A percentile compares a stretch with the other conserved stretches of the same genome.
Evolutionary conservation across 352 stramenopile species (phyloP).

Genomic region (Vaucheria bursata): DNA sequence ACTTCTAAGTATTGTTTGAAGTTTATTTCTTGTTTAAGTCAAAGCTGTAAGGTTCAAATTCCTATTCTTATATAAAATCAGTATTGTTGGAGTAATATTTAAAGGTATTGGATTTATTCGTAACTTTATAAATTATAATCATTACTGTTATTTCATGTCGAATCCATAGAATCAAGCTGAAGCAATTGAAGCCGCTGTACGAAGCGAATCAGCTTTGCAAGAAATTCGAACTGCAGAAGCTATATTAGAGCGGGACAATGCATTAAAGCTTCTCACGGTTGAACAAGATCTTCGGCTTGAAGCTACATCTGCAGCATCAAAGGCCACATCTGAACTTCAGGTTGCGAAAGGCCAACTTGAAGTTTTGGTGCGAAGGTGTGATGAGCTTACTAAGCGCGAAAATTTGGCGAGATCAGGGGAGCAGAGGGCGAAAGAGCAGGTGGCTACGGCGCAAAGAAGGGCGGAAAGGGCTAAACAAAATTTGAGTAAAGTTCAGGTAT

Average conservation of each 20-base stretch:
- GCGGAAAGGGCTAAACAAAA: neutral
- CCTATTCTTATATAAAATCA: too few species aligned
- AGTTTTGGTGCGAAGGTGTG: neutral
- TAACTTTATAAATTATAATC: too few species aligned
- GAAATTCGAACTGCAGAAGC: neutral
- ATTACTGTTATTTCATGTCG: too few species aligned
- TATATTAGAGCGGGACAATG: neutral
- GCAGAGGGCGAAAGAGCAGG: neutral
- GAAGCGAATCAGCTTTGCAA: neutral
- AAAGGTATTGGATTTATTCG: too few species aligned
- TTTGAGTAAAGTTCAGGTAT: neutral
- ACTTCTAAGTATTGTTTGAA: too few species aligned
- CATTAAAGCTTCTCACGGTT: neutral
- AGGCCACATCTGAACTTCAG: neutral
- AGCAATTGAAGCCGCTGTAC: neutral
- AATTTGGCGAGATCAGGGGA: neutral
- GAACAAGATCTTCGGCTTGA: neutral
- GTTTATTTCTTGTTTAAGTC: too few species aligned
- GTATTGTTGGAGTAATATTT: too few species aligned
- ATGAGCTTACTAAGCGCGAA: neutral
- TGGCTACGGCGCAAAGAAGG: neutral
- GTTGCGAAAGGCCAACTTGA: neutral
- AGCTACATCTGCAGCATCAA: neutral
- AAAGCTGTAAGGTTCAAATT: too few species aligned
- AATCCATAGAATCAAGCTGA: neutral